phyloP scores from a whole-genome alignment of 305 asterid genomes.

The Euphrasia arctica region DNA sequence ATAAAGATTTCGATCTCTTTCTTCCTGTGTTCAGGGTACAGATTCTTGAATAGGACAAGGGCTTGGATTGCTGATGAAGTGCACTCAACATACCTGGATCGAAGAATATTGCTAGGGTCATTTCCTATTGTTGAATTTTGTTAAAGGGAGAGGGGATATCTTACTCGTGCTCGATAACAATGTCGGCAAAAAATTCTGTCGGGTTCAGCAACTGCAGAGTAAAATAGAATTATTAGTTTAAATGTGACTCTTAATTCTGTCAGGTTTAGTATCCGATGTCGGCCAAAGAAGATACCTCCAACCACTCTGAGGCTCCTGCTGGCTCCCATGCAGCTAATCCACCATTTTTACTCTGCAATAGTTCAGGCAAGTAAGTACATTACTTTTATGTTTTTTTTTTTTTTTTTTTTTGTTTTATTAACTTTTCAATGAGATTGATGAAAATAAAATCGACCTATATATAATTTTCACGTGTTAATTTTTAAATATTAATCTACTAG shows the following conservation, averaged over 20 bases:
- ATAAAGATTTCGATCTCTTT: constrained; percentile 59
- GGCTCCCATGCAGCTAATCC: constrained; percentile 96
- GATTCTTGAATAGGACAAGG: constrained; percentile 57
- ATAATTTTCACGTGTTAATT: too few relatives aligned
- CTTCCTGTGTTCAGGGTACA: constrained; percentile 65
- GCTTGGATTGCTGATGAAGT: constrained; percentile 81
- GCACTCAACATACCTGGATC: constrained; percentile 73
- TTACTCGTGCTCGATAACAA: constrained; percentile 89
- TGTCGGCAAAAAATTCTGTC: constrained; percentile 72
- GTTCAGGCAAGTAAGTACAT: constrained; percentile 1
- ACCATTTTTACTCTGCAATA: constrained; percentile 77
- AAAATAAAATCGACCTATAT: too few relatives aligned
- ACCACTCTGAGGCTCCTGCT: constrained; percentile 76
- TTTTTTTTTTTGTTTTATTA: too few relatives aligned
- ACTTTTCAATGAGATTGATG: too few relatives aligned
- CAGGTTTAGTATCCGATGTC: constrained; percentile 65
- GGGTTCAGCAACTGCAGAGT: constrained; percentile 70
- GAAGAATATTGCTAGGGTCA: constrained; percentile 11
- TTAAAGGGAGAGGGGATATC: constrained; percentile 18
- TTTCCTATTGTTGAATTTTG: not conserved
- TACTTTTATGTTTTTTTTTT: too few relatives aligned
- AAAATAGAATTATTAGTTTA: not conserved
- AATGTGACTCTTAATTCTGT: constrained; percentile 45
- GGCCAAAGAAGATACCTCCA: constrained; percentile 53
- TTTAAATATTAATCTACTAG: too few relatives aligned